phyloP scores from a whole-genome alignment of 345 rosid genomes.

The Psidium guajava region DNA sequence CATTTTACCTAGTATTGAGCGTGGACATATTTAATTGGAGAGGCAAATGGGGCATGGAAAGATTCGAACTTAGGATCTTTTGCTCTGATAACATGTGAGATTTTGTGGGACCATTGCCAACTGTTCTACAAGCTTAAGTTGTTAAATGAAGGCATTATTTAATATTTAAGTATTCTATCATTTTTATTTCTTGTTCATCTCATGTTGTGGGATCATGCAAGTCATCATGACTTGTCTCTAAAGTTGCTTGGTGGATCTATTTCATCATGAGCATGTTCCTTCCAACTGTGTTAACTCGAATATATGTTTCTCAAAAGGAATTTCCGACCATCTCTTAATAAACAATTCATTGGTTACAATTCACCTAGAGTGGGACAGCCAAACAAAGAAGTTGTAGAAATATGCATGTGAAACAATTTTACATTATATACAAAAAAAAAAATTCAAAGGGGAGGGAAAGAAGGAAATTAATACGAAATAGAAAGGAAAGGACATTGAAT shows the following conservation, averaged over 20 bases:
- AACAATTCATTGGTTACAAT: neutral
- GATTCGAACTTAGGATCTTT: too few relatives aligned
- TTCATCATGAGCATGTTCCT: neutral
- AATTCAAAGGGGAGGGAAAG: neutral
- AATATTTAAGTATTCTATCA: too few relatives aligned
- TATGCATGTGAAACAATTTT: neutral
- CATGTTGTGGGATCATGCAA: neutral
- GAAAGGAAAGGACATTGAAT: neutral
- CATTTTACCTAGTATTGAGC: too few relatives aligned
- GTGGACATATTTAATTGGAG: too few relatives aligned
- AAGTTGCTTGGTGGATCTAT: neutral
- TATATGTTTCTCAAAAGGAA: neutral
- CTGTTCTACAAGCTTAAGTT: too few relatives aligned
- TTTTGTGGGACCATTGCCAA: too few relatives aligned
- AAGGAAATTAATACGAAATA: neutral
- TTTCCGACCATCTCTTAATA: neutral
- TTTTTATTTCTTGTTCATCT: neutral
- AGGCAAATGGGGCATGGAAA: too few relatives aligned
- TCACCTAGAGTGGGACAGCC: neutral
- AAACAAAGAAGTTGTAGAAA: neutral
- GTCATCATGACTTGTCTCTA: neutral
- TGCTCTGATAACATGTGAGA: too few relatives aligned
- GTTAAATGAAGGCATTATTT: too few relatives aligned
- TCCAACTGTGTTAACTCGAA: neutral
- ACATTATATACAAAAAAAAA: neutral